phyloP scores from a whole-genome alignment of 352 stramenopile genomes.

The Globisporangium iwayamae region DNA sequence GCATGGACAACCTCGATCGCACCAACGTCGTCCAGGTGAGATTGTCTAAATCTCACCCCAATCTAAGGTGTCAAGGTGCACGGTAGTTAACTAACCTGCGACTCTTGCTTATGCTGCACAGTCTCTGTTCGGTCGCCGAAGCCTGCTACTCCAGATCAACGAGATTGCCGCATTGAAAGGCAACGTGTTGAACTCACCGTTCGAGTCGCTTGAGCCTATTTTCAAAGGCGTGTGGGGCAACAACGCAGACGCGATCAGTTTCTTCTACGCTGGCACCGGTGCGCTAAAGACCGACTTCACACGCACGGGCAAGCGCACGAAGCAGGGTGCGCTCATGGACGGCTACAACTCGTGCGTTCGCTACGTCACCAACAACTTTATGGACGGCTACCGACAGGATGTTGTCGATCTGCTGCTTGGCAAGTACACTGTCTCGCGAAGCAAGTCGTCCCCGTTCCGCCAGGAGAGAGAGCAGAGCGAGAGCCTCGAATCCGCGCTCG shows the following conservation, averaged over 20 bases:
- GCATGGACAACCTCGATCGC: slow-evolving; percentile 98
- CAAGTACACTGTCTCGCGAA: slow-evolving; percentile 45
- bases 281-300: slow-evolving; percentile 97
- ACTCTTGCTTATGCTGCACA: slow-evolving; percentile 36
- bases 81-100: not conserved
- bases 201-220: slow-evolving; percentile 56
- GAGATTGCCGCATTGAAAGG: slow-evolving; percentile 61
- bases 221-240: slow-evolving; percentile 94
- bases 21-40: slow-evolving; percentile 76
- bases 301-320: slow-evolving; percentile 92
- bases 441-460: slow-evolving; percentile 51
- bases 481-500: slow-evolving; percentile 52
- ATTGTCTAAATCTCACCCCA: too few relatives aligned
- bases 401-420: slow-evolving; percentile 90
- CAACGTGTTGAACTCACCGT: slow-evolving; percentile 69
- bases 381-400: slow-evolving; percentile 92
- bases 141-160: slow-evolving; percentile 84
- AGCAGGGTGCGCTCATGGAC: slow-evolving; percentile 91
- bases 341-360: slow-evolving; percentile 92
- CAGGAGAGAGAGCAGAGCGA: slow-evolving; percentile 22
- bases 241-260: slow-evolving; percentile 93
- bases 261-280: slow-evolving; percentile 92
- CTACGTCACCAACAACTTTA: slow-evolving; percentile 97
- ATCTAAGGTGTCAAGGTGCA: too few relatives aligned
- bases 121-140: slow-evolving; percentile 89